Percentiles rank a stretch among this genome's conserved stretches.
phyloP scores from a whole-genome alignment of 1,284 basidiomycete genomes.

The Pseudozyma thailandica region DNA sequence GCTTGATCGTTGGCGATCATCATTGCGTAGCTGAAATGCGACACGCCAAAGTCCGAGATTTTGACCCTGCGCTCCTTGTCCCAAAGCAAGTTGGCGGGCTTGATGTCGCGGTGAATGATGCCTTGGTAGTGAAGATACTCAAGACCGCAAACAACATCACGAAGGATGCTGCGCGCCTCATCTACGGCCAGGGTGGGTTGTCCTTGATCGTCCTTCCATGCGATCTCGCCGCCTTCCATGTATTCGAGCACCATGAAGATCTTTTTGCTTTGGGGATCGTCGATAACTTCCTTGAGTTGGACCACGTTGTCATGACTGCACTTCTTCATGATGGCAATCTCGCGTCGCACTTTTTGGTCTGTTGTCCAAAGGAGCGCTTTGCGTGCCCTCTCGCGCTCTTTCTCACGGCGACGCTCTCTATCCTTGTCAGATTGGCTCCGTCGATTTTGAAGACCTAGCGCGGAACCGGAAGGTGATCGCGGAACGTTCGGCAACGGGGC shows the following conservation, averaged over 20 bases:
- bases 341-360: conserved; percentile 64
- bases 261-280: conserved; percentile 87
- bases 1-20: conserved; percentile 49
- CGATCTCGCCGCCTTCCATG: conserved; percentile 91
- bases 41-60: conserved; percentile 97
- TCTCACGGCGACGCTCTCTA: conserved; percentile 43
- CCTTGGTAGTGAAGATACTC: conserved; percentile 96
- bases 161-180: conserved; percentile 85
- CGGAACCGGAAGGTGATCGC: conserved; percentile 28
- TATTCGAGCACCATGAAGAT: conserved; percentile 98
- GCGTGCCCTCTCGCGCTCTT: conserved; percentile 52
- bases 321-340: conserved; percentile 99
- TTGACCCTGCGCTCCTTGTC: conserved; percentile 85
- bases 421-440: conserved; percentile 40
- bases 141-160: conserved; percentile 90
- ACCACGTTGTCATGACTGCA: conserved; percentile 88
- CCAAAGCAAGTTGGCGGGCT: conserved; percentile 95
- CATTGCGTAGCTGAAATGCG: conserved; percentile 86
- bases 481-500: conserved; percentile 25
- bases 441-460: conserved; percentile 22
- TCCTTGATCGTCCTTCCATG: conserved; percentile 75
- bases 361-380: conserved; percentile 63
- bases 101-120: conserved; percentile 99
- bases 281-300: conserved; percentile 90
- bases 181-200: conserved; percentile 81